These are phyloP conservation scores for Annulohypoxylon bovei DNA, from an alignment of 495 filamentous ascomycete species.

Conservation along the genomic window DNA sequence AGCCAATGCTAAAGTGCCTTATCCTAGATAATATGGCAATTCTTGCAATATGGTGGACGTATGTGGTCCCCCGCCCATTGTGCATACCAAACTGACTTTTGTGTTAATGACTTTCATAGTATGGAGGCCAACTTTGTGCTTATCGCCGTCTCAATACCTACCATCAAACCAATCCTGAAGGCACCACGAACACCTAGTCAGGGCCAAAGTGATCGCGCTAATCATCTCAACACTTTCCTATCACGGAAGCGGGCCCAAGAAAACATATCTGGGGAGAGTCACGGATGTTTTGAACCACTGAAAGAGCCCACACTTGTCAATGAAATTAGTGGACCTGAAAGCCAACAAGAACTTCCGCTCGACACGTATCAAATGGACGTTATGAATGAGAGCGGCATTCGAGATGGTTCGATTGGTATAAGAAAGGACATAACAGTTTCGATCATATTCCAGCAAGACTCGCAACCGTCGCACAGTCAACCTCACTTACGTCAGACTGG, in stretches of 20 bases:
- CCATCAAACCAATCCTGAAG: background rate
- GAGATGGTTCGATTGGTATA: background rate
- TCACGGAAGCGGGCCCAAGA: background rate
- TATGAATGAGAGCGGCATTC: background rate
- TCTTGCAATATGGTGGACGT: background rate
- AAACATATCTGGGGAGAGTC: background rate
- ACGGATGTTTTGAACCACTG: background rate
- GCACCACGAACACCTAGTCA: background rate
- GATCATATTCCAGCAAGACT: background rate
- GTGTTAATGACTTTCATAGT: background rate
- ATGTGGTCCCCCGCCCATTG: background rate
- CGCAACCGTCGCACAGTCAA: background rate
- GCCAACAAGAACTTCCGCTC: background rate
- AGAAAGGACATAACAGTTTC: conserved; percentile 1
- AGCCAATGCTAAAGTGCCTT: background rate
- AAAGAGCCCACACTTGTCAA: background rate
- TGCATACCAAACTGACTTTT: no score
- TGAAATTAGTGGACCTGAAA: background rate
- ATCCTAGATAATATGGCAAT: background rate
- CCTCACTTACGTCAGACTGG: background rate
- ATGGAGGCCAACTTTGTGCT: background rate
- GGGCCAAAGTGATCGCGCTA: background rate
- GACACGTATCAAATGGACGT: background rate
- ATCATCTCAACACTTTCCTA: background rate
- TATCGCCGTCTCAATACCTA: background rate